Base-by-base conservation (phyloP, 129 eudicot genomes). In the Chrysanthemum lavandulifolium region DNA sequence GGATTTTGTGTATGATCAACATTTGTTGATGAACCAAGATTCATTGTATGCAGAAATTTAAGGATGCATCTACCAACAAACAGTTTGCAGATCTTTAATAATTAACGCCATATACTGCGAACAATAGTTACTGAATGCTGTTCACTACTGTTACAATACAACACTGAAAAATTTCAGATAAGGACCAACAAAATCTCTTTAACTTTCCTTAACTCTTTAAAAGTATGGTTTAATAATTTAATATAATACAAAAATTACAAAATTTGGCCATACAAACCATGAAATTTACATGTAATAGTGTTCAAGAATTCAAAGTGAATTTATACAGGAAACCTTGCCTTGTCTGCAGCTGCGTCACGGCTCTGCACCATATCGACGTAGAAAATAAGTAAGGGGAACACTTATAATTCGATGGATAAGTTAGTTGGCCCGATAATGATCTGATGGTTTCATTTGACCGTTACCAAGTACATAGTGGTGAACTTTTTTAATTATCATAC, bases 311-410 rank as follows among this genome's bases (percentile, higher is more conserved):
- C 47, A 40, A 40, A 40, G 47, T 43, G 13, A 13, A 31, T 65
- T 53, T 51, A 64, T 64, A 66, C 59, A 65, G 11, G 58, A 14
- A 40, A 54, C 15, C 48, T 55, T 65, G 55, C 66, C 65, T 36
- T 55, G 21, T 66, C 11, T 50, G 62, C 36, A 73, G 52, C 52
- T 67, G 36, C 74, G 27, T 58, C 59, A 15, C 6, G 60, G 10
- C 58, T 67, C 68, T 58, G 25, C 74, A 68, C 43, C 68, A 68
- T n/a, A 47, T 76, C 12, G 11, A 76, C 73, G 60, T 58, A 47
- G 12, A 67, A 56, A 27, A 67, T 11, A 56, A 33, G n/a, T 15
- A 61, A 27, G 13, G 1, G 6, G 15, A 11, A 1, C 13, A 31
- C 6, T 23, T 23, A 23, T 23, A 23, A 23, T 23, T 23, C 25